Evolutionary conservation across 2,329 filamentous ascomycete genomes (phyloP).

Genomic region (Xylariales sp.): DNA sequence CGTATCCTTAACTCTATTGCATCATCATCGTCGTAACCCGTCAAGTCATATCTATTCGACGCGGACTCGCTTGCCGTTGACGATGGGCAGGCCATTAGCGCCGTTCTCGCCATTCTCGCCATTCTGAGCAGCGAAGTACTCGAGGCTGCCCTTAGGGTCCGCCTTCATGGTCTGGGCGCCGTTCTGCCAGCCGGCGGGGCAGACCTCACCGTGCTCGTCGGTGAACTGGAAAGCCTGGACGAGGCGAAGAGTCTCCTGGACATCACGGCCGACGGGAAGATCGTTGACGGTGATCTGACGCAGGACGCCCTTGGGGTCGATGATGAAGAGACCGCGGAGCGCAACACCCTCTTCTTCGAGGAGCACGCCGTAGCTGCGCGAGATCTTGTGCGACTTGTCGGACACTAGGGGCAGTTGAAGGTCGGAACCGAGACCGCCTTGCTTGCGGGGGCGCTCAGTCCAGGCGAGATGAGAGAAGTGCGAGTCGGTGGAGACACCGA

Average conservation of each 20-base stretch:
- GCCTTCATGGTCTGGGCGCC: conserved; percentile 63
- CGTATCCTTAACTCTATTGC: neutral
- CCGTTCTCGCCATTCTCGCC: conserved; percentile 38
- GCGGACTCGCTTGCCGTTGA: conserved; percentile 34
- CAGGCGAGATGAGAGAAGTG: conserved; percentile 69
- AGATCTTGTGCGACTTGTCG: conserved; percentile 71
- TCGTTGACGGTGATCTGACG: conserved; percentile 75
- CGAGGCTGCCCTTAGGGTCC: conserved; percentile 62
- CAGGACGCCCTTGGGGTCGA: conserved; percentile 71
- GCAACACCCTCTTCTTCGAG: conserved; percentile 73
- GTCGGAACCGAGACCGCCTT: conserved; percentile 69
- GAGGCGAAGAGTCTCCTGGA: conserved; percentile 73
- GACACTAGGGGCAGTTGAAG: conserved; percentile 71
- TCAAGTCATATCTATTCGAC: conserved; percentile 26
- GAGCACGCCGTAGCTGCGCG: conserved; percentile 71
- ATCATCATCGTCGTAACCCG: neutral
- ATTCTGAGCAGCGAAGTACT: conserved; percentile 56
- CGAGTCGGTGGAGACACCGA: conserved; percentile 71
- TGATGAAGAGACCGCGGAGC: conserved; percentile 73
- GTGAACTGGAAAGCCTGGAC: conserved; percentile 84
- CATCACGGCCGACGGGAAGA: conserved; percentile 71
- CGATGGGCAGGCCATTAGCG: conserved; percentile 23
- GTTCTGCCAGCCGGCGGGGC: conserved; percentile 62
- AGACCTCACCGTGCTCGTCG: conserved; percentile 84
- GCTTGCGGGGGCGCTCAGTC: conserved; percentile 67